Evolutionary conservation across 345 rosid species (phyloP).

Genomic region (Eucalyptus cloeziana): DNA sequence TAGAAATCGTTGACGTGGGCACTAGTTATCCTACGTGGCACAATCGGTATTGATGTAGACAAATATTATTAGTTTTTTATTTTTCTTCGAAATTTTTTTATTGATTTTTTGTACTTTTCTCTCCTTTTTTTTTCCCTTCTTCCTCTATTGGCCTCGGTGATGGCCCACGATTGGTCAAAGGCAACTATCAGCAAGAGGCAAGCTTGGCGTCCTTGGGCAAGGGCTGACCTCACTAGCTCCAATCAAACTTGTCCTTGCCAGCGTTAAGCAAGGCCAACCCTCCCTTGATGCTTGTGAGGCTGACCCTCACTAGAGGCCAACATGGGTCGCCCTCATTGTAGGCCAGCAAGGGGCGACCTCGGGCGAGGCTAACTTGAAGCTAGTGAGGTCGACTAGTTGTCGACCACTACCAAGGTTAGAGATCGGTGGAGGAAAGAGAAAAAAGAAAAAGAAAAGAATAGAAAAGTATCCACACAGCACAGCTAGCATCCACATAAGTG

Average conservation of each 20-base stretch:
- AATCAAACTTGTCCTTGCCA: neutral
- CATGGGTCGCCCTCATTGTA: neutral
- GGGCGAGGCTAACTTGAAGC: neutral
- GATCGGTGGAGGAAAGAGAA: neutral
- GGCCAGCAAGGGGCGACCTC: neutral
- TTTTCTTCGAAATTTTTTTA: neutral
- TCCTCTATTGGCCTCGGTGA: neutral
- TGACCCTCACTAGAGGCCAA: neutral
- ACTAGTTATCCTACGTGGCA: neutral
- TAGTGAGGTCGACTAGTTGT: neutral
- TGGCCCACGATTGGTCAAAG: no score
- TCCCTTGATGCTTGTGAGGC: neutral
- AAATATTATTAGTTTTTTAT: no score
- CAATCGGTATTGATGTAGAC: no score
- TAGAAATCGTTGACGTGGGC: no score
- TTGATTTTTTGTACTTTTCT: neutral
- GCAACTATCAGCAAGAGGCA: no score
- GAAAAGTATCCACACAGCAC: no score
- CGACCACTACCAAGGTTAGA: neutral
- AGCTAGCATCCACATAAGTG: accelerated
- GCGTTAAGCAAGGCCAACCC: neutral
- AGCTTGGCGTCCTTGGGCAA: no score
- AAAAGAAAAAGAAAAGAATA: no score
- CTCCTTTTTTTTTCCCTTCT: no score
- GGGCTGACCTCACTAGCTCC: no score